Base-by-base conservation (phyloP, 495 filamentous ascomycete species). In the Copromyces sp. region DNA sequence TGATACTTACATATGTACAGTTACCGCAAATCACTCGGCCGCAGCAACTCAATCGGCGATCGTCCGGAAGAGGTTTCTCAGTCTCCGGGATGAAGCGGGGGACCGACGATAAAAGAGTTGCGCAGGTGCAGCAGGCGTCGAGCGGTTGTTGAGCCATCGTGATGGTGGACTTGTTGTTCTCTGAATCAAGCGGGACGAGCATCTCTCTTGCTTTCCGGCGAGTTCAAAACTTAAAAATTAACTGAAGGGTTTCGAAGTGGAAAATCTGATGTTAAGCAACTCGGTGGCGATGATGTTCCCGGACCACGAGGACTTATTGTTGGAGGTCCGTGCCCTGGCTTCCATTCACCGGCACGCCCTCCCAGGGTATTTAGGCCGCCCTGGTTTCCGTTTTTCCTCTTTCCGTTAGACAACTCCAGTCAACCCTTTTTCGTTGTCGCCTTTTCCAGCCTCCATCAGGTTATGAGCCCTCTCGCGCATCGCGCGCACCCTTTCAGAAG, bases 91-190 rank as follows among this genome's bases (percentile, higher is more conserved):
- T 78, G 74, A 73, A n/a, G 45, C 80, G 78, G 68, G 83, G 77
- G 65, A 84, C 79, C n/a, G 82, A 78, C 37, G 82, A 84, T 37
- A 92, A 83, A 0, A 88, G 83, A 47, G 81, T 82, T 41, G 90
- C 88, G 79, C 90, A 92, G 32, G 89, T 91, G 78, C 90, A 92
- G 74, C 90, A 92, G 20, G 86, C 84, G 79, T 87, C 82, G 68
- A 73, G 70, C 61, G 74, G 68, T 73, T 17, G 37, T 74, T 74
- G 47, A 3, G 16, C n/a, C 9, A 68, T 24, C 12, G n/a, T 42
- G 7, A 68, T 24, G 32, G n/a, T 42, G 14, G 12, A 5, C 20
- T 12, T 16, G 24, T 2, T 39, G 37, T 69, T 41, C n/a, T 69
- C 39, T 68, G 39, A 14, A n/a, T 72, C 32, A 24, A 42, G 74